Evolutionary conservation across 768 basidiomycete species (phyloP).

Genomic region (Mycena indigotica): DNA sequence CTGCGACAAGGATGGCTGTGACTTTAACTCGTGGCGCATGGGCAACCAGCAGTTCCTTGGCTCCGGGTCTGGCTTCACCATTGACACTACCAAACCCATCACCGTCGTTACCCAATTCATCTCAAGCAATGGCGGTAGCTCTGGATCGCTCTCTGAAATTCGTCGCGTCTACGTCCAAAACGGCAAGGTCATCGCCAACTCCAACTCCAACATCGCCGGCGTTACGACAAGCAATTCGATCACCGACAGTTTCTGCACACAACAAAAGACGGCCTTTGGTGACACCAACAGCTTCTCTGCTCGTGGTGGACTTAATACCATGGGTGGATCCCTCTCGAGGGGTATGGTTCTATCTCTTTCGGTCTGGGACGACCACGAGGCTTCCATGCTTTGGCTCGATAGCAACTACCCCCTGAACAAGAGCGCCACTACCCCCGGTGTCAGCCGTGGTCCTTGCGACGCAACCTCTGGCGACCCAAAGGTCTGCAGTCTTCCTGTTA

Average conservation of each 20-base stretch:
- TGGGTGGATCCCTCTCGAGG: conserved; percentile 36
- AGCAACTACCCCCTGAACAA: conserved; percentile 31
- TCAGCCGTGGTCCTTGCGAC: conserved; percentile 21
- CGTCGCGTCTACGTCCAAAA: conserved; percentile 58
- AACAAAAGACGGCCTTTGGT: conserved; percentile 46
- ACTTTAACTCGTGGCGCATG: conserved; percentile 64
- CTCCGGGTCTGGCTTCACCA: conserved; percentile 35
- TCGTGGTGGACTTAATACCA: conserved; percentile 45
- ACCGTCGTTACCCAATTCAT: conserved; percentile 64
- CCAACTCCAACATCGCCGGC: conserved; percentile 38
- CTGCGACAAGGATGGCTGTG: conserved; percentile 61
- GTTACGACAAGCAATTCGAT: conserved; percentile 38
- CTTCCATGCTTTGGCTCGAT: conserved; percentile 33
- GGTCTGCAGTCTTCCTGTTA: conserved; percentile 15
- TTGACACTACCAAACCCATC: conserved; percentile 54
- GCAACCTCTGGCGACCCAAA: conserved; percentile 36
- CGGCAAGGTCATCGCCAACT: conserved; percentile 45
- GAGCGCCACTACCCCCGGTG: conserved; percentile 24
- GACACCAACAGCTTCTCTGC: conserved; percentile 44
- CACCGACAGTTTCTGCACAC: conserved; percentile 42
- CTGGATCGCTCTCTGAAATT: conserved; percentile 48
- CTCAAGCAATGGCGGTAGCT: conserved; percentile 44
- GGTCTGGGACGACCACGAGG: conserved; percentile 48
- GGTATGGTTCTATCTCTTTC: conserved; percentile 47
- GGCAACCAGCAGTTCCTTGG: conserved; percentile 51